Percentiles rank a stretch among this genome's conserved stretches.
These are phyloP conservation scores for Cordyceps tenuipes DNA, from an alignment of 2,329 filamentous ascomycete genomes.

Conservation along the genomic window DNA sequence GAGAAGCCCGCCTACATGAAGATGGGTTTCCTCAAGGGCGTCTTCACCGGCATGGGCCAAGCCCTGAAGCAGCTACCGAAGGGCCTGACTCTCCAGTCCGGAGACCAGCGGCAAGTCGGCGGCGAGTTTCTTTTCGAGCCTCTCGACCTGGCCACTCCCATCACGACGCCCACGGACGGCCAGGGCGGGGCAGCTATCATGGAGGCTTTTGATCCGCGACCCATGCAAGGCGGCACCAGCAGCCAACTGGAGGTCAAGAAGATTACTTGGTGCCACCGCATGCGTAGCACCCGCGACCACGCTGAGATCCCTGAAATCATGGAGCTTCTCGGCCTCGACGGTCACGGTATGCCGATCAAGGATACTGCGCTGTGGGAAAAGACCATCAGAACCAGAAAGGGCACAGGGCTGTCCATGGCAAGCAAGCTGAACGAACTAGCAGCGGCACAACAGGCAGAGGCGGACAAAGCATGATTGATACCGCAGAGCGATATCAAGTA, in stretches of 20 bases:
- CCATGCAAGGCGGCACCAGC: conserved; percentile 15
- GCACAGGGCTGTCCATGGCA: conserved; percentile 44
- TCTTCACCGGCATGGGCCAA: conserved; percentile 48
- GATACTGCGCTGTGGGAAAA: conserved; percentile 38
- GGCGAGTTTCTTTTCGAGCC: conserved; percentile 73
- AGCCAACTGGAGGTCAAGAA: conserved; percentile 43
- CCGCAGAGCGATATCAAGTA: background rate
- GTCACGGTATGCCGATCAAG: conserved; percentile 28
- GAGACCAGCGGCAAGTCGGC: conserved; percentile 61
- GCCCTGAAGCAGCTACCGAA: conserved; percentile 48
- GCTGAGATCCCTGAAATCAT: conserved; percentile 60
- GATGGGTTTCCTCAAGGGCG: conserved; percentile 41
- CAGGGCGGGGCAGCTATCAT: conserved; percentile 17
- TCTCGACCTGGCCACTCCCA: conserved; percentile 33
- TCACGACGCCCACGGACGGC: conserved; percentile 34
- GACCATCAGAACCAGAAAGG: conserved; percentile 42
- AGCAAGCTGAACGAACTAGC: conserved; percentile 33
- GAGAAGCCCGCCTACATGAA: conserved; percentile 55
- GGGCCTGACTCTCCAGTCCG: conserved; percentile 54
- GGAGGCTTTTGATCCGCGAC: conserved; percentile 9
- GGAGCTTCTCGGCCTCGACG: conserved; percentile 51
- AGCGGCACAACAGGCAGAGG: background rate
- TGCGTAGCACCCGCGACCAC: conserved; percentile 72
- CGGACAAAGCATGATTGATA: background rate
- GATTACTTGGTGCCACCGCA: conserved; percentile 73